Percentiles rank a stretch among this genome's conserved stretches.
phyloP scores from a whole-genome alignment of 2,329 filamentous ascomycete species.

The Colletotrichum chlorophyti region DNA sequence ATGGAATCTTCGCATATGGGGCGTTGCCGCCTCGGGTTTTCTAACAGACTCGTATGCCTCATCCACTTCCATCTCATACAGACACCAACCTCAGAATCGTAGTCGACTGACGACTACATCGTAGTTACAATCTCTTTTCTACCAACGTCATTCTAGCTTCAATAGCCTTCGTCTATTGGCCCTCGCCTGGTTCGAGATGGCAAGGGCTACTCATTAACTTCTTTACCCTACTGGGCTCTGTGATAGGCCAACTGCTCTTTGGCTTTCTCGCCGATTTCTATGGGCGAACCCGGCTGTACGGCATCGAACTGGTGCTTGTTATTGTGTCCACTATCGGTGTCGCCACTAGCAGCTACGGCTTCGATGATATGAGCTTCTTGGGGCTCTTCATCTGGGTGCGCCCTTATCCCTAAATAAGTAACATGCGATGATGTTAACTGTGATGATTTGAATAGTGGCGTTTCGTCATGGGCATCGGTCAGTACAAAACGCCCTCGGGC shows the following conservation, averaged over 20 bases:
- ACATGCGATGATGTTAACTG: no score
- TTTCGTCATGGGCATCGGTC: slow-evolving; percentile 61
- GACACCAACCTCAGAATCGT: background rate
- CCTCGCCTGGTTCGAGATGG: slow-evolving; percentile 49
- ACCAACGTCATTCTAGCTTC: slow-evolving; percentile 62
- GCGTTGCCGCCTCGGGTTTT: slow-evolving; percentile 61
- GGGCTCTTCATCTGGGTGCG: slow-evolving; percentile 56
- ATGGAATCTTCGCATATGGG: slow-evolving; percentile 62
- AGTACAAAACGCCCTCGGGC: background rate
- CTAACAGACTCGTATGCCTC: slow-evolving; percentile 57
- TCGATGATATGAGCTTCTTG: slow-evolving; percentile 56
- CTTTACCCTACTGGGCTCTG: slow-evolving; percentile 58
- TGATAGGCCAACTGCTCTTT: slow-evolving; percentile 58
- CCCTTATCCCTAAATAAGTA: background rate
- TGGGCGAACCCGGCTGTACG: slow-evolving; percentile 61
- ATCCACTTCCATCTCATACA: background rate
- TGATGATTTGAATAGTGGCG: slow-evolving; percentile 45
- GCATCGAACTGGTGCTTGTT: slow-evolving; percentile 62
- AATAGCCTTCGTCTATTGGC: slow-evolving; percentile 60
- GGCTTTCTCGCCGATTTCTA: slow-evolving; percentile 61
- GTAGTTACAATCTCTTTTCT: slow-evolving; percentile 60
- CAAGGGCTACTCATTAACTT: slow-evolving; percentile 57
- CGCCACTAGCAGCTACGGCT: slow-evolving; percentile 58
- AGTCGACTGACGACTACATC: background rate
- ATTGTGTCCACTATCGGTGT: slow-evolving; percentile 64